Base-by-base conservation (phyloP, 768 basidiomycete species). In the Russula griseocarnosa region DNA sequence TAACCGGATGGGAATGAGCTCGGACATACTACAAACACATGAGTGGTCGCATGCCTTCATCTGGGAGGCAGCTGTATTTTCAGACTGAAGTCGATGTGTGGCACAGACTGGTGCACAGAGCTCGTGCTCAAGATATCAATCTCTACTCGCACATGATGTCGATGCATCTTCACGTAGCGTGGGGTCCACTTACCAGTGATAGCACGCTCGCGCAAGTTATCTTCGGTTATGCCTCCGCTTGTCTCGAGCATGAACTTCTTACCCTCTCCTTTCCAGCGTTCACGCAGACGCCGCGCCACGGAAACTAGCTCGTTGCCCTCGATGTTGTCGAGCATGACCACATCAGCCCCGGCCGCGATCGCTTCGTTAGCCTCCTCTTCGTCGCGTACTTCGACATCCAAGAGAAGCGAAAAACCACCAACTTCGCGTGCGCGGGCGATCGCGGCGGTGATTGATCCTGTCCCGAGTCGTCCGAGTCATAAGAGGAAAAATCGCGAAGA, bases 51-150 rank as follows among this genome's bases (percentile, higher is more conserved):
- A 18, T 7, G 26, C 26, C 14, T 8, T 50, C 49, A 47, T 11
- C 46, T 47, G 11, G 46, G 46, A 13, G n/a, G 10, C n/a, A 47
- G 1, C n/a, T 47, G 46, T 11, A 47, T 47, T 18, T 47, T 47
- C 70, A 99, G 80, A 71, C 94, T 97, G 74, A 95, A 99, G 74
- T 47, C 46, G 10, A 47, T 47, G 46, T 47, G 46, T 22, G 85
- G 92, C 28, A 92, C 92, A 1, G 90, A 92, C 74, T 98, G 92
- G 69, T 95, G 94, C 28, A 94, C 90, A 10, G 80, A 83, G 65
- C 92, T 94, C 47, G 93, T 94, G 77, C 94, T 90, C 74, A 97
- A 70, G 70, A 98, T 95, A 73, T 99, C 97, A 69, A 99, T 88
- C 71, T 94, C 95, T 47, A 24, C 46, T 24, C 46, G 46, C 46